phyloP scores from a whole-genome alignment of 2,329 filamentous ascomycete genomes.

The Neofusicoccum kwambonambiense region DNA sequence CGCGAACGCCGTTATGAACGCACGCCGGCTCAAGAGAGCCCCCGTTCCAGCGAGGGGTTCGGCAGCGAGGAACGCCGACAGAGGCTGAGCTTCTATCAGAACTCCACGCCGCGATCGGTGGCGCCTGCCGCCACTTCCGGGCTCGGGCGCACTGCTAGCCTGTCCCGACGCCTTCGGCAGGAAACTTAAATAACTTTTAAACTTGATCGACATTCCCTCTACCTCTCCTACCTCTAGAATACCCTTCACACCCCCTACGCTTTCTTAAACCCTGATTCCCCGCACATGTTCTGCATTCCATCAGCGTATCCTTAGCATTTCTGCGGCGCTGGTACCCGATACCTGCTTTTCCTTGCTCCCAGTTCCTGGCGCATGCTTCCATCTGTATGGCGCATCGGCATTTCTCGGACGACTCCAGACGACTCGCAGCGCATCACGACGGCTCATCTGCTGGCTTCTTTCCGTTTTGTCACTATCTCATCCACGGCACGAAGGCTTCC shows the following conservation, averaged over 20 bases:
- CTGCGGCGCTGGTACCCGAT: slow-evolving; percentile 9
- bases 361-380: slow-evolving; percentile 9
- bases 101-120: slow-evolving; percentile 2
- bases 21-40: background rate
- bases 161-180: slow-evolving; percentile 13
- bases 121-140: background rate
- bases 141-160: background rate
- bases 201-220: background rate
- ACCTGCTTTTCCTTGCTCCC: slow-evolving; percentile 10
- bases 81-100: slow-evolving; percentile 6
- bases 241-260: background rate
- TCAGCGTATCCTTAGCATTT: slow-evolving; percentile 14
- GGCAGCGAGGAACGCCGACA: slow-evolving; percentile 14
- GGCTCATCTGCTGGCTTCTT: slow-evolving; percentile 8
- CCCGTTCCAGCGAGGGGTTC: background rate
- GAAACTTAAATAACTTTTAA: background rate
- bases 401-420: slow-evolving; percentile 13
- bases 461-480: background rate
- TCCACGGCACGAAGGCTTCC: background rate
- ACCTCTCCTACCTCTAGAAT: background rate
- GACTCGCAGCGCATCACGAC: slow-evolving; percentile 16
- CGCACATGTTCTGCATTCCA: background rate
- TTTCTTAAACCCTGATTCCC: background rate
- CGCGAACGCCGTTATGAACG: slow-evolving; percentile 17
- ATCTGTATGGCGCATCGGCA: slow-evolving; percentile 12